These are phyloP conservation scores for Pythium aquatile DNA, from an alignment of 352 stramenopile species.

Conservation along the genomic window DNA sequence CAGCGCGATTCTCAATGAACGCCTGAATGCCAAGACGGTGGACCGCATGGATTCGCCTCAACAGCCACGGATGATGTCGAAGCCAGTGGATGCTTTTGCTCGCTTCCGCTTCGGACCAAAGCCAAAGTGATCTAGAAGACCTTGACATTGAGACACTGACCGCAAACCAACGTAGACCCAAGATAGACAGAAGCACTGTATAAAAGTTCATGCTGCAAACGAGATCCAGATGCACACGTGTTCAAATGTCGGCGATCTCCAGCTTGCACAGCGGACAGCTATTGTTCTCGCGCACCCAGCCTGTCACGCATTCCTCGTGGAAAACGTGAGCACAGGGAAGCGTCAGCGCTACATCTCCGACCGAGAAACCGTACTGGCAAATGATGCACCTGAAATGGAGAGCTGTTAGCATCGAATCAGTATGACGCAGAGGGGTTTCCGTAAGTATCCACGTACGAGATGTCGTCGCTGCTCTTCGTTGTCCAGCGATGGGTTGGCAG, in stretches of 20 bases:
- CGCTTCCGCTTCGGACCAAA: not conserved
- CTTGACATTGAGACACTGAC: too few relatives aligned
- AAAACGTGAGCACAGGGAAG: constrained; percentile 77
- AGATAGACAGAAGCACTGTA: not conserved
- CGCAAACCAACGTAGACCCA: too few relatives aligned
- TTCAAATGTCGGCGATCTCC: constrained; percentile 40
- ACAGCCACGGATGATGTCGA: not conserved
- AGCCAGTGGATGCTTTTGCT: not conserved
- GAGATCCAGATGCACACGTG: constrained; percentile 15
- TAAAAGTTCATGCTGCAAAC: not conserved
- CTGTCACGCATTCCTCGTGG: constrained; percentile 70
- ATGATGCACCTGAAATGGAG: constrained; percentile 52
- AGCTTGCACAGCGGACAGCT: constrained; percentile 74
- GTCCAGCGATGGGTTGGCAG: constrained; percentile 66
- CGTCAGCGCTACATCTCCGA: constrained; percentile 57
- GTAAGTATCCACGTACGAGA: constrained; percentile 46
- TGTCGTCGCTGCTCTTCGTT: constrained; percentile 35
- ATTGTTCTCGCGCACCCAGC: constrained; percentile 79
- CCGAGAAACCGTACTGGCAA: constrained; percentile 64
- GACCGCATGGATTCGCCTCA: not conserved
- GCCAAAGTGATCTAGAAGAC: not conserved
- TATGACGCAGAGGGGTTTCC: not conserved
- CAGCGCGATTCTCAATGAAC: not conserved
- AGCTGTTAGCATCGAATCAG: not conserved
- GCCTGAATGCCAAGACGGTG: not conserved